These are phyloP conservation scores for Claviceps lovelessii DNA, from an alignment of 2,329 filamentous ascomycete species.

Conservation along the genomic window DNA sequence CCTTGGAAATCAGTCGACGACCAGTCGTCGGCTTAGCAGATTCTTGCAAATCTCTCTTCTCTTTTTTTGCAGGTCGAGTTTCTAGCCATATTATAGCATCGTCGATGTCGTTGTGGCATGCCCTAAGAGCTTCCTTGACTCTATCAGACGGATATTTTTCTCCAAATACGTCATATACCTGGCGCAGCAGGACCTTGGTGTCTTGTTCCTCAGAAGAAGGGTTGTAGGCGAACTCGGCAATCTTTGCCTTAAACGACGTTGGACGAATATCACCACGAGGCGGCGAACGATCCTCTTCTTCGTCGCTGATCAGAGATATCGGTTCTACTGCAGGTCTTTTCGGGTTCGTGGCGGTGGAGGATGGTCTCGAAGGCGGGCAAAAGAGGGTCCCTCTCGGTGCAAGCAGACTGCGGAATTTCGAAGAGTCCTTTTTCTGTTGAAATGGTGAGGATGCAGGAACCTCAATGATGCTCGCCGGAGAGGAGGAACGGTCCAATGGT, in stretches of 20 bases:
- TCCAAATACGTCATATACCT: conserved; percentile 23
- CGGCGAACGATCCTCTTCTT: conserved; percentile 31
- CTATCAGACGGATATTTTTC: conserved; percentile 15
- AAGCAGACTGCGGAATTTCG: conserved; percentile 41
- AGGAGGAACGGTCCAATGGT: conserved; percentile 22
- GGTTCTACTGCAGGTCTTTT: conserved; percentile 26
- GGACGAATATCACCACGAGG: conserved; percentile 48
- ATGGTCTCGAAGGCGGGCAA: conserved; percentile 29
- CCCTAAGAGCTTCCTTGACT: conserved; percentile 20
- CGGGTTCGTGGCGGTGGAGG: conserved; percentile 11
- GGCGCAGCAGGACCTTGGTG: conserved; percentile 20
- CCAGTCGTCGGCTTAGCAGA: conserved; percentile 10
- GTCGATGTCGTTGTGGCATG: conserved; percentile 21
- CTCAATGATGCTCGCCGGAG: conserved; percentile 44
- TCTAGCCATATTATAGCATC: conserved; percentile 20
- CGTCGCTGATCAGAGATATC: conserved; percentile 36
- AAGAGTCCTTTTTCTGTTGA: conserved; percentile 20
- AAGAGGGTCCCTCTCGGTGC: conserved; percentile 65
- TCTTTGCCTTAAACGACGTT: conserved; percentile 35
- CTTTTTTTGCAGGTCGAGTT: conserved; percentile 4
- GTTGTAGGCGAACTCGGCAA: conserved; percentile 31
- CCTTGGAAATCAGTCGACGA: conserved; percentile 20
- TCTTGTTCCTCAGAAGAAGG: conserved; percentile 26
- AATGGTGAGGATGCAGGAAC: conserved; percentile 82
- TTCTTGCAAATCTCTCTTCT: not conserved